Conservation (phyloP, 176 grass and related monocot genomes). For the Ensete ventricosum region DNA sequence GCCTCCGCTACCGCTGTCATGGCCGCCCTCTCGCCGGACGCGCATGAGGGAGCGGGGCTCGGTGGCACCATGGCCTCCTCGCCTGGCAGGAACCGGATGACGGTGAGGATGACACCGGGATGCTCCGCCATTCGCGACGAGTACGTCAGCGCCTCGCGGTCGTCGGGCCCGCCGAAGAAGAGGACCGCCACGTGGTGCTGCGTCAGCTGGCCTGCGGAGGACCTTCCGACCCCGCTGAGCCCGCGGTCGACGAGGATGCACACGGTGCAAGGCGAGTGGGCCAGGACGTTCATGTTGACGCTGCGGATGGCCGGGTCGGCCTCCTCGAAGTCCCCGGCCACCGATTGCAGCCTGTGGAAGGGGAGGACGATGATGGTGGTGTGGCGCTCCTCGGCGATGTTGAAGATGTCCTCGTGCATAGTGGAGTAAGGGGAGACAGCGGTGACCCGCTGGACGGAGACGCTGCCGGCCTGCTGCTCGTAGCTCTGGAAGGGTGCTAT, state of each 20-base stretch:
- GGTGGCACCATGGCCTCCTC: neutral
- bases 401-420: slow-evolving; percentile 55
- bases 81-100: slow-evolving; percentile 2
- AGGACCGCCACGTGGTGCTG: slow-evolving; percentile 33
- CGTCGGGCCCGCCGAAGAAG: slow-evolving; percentile 23
- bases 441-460: slow-evolving; percentile 39
- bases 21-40: neutral
- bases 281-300: slow-evolving; percentile 49
- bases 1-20: neutral
- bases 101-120: neutral
- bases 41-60: neutral
- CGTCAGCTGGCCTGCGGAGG: neutral
- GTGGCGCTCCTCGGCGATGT: slow-evolving; percentile 57
- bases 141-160: slow-evolving; percentile 17
- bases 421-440: slow-evolving; percentile 54
- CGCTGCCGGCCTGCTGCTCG: slow-evolving; percentile 23
- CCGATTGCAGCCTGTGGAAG: slow-evolving; percentile 59
- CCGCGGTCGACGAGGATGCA: slow-evolving; percentile 72
- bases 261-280: slow-evolving; percentile 49
- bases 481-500: slow-evolving; percentile 32
- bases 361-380: slow-evolving; percentile 47
- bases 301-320: slow-evolving; percentile 32
- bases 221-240: slow-evolving; percentile 35
- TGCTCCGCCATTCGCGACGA: slow-evolving; percentile 7
- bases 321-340: slow-evolving; percentile 46